A percentile compares a stretch with the other conserved stretches of the same genome.
Conservation (phyloP, 371 early-diverging fungal genomes). For the Lichtheimia ramosa region DNA sequence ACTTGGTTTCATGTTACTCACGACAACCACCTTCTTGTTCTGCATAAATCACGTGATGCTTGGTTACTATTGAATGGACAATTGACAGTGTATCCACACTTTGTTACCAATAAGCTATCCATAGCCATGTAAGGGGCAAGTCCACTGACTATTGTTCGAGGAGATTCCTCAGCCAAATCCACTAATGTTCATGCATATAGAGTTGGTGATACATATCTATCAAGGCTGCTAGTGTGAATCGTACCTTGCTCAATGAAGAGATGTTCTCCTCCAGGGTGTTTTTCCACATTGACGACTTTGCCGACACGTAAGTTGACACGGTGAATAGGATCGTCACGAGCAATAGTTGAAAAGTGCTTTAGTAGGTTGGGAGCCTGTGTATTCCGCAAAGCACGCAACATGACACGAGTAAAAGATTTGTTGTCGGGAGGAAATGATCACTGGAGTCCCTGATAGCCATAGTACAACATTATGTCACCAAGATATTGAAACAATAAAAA, state of each 20-base stretch:
- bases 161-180: slow-evolving; percentile 62
- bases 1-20: slow-evolving; percentile 62
- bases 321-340: slow-evolving; percentile 48
- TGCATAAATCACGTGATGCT: slow-evolving; percentile 1
- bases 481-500: too few species aligned
- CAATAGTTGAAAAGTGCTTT: slow-evolving; percentile 6
- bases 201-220: not conserved
- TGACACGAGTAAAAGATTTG: not conserved
- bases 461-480: too few species aligned
- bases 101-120: slow-evolving; percentile 44
- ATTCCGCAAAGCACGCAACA: not conserved
- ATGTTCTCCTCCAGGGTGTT: slow-evolving; percentile 72
- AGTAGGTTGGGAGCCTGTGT: not conserved
- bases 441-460: too few species aligned
- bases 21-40: slow-evolving; percentile 53
- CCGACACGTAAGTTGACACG: slow-evolving; percentile 78
- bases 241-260: slow-evolving; percentile 75
- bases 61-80: not conserved
- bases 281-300: slow-evolving; percentile 59
- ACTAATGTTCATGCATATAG: slow-evolving; percentile 27
- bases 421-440: not conserved
- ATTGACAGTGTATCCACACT: not conserved
- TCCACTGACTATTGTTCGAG: slow-evolving; percentile 79
- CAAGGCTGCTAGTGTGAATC: too few species aligned
- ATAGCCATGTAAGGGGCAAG: slow-evolving; percentile 62